Evolutionary conservation across 164 flowering plant species (phyloP), one percentile per base, ranked within the genome.

Genomic region (Chloranthus sessilifolius): DNA sequence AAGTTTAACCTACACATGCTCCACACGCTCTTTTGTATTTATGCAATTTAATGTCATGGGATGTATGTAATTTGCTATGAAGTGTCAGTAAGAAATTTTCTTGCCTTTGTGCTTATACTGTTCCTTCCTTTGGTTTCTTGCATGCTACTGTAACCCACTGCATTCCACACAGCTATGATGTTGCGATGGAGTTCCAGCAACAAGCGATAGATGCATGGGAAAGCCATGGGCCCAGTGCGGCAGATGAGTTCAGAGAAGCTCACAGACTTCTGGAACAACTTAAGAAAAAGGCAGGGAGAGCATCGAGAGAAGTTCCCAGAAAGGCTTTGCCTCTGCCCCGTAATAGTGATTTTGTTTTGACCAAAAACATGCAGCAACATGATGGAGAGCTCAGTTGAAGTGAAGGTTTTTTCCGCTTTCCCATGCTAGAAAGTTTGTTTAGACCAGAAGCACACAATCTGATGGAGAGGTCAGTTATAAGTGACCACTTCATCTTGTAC

Each of bases 171-270:
- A 79, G 81, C 63, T 73, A 72, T 48, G 43, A 48, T 27, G 68
- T 76, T 55, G 85, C 85, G 10, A 64, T 76, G 24, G 71, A 74
- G 52, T 72, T 76, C 54, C 82, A 72, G 59, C 71, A 76, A 61
- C 60, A 53, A 34, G 82, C 58, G 47, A 55, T 79, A 26, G 78
- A 76, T 54, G 75, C 69, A 28, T 76, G 70, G 76, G 70, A 61
- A 43, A 71, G 71, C 55, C 78, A 72, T 44, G 85, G 85, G 34
- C 66, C 75, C 24, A 64, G 52, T 43, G 74, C 70, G 31, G 23
- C 41, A 24, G 80, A 76, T 41, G 78, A 72, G 25, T 50, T 61
- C 1, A 64, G 58, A 50, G 85, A 74, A 68, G 85, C 82, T 17
- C 56, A 29, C 21, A 58, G 67, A 29, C 47, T 74, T 53, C 74